phyloP scores from a whole-genome alignment of 441 rosid species.

The Gossypium davidsonii region DNA sequence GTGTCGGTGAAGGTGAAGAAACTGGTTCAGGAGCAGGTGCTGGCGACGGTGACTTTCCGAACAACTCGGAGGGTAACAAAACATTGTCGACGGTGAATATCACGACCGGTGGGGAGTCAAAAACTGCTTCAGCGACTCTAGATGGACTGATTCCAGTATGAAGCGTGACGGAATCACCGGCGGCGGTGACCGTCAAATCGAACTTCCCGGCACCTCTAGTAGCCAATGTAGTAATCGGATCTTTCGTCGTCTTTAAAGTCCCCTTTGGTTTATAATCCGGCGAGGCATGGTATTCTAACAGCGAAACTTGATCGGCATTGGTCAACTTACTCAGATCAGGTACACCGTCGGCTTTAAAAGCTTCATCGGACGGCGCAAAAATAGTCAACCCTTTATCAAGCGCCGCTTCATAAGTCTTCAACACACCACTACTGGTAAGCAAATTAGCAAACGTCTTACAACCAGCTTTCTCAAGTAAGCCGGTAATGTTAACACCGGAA shows the following conservation, averaged over 20 bases:
- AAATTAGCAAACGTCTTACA: constrained; percentile 69
- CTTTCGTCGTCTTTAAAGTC: constrained; percentile 52
- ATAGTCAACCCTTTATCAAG: constrained; percentile 68
- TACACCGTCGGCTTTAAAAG: constrained; percentile 65
- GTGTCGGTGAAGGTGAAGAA: constrained; percentile 42
- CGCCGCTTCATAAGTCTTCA: constrained; percentile 64
- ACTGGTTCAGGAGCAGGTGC: constrained; percentile 62
- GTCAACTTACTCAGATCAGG: constrained; percentile 73
- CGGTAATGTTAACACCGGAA: constrained; percentile 64
- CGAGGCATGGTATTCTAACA: constrained; percentile 67
- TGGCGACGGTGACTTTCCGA: constrained; percentile 62
- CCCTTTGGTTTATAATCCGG: constrained; percentile 62
- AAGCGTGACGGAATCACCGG: constrained; percentile 70
- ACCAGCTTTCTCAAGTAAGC: constrained; percentile 74
- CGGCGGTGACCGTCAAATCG: constrained; percentile 47
- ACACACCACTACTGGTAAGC: constrained; percentile 59
- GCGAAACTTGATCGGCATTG: constrained; percentile 63
- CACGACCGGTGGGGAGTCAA: constrained; percentile 63
- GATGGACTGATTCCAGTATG: constrained; percentile 68
- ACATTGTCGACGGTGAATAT: constrained; percentile 69
- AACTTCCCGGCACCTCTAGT: constrained; percentile 63
- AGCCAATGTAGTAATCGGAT: constrained; percentile 61
- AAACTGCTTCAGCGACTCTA: constrained; percentile 57
- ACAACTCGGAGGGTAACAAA: constrained; percentile 60
- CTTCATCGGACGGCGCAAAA: constrained; percentile 85